Percentiles rank a stretch among this genome's conserved stretches.
Conservation (phyloP, 176 grass and related monocot species). For the Paspalum vaginatum region DNA sequence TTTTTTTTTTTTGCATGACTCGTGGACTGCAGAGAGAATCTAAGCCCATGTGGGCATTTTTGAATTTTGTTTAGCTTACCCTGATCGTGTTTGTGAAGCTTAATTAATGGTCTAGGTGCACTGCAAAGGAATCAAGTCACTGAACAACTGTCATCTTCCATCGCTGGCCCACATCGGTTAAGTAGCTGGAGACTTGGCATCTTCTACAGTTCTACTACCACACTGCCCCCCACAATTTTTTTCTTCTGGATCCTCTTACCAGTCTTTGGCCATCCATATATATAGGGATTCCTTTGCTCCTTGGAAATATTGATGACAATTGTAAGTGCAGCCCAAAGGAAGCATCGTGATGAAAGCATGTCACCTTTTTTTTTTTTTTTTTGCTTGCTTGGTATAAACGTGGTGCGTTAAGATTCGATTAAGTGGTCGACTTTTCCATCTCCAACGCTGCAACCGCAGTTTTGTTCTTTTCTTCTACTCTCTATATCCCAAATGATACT, state of each 20-base stretch:
- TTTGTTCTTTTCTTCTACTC: neutral
- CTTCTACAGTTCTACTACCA: neutral
- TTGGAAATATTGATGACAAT: no score
- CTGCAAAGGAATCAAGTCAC: neutral
- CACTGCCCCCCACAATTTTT: neutral
- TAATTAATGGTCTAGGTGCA: neutral
- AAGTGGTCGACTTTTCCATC: neutral
- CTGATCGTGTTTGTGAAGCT: neutral
- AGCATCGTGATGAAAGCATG: no score
- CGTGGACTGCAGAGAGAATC: conserved; percentile 22
- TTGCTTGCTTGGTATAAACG: neutral
- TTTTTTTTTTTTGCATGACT: neutral
- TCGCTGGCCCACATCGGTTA: neutral
- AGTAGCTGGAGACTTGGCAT: neutral
- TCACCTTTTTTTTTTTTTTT: no score
- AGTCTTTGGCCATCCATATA: neutral
- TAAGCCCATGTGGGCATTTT: conserved; percentile 10
- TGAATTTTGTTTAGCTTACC: conserved; percentile 13
- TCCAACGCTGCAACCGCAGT: neutral
- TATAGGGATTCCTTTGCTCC: neutral
- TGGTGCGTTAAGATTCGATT: neutral
- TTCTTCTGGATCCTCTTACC: neutral
- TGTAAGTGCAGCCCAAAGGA: no score
- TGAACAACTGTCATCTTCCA: neutral
- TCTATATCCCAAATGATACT: no score